These are phyloP conservation scores for Sugiyamaella pinicola DNA, from an alignment of 1,139 yeast species.

Conservation along the genomic window DNA sequence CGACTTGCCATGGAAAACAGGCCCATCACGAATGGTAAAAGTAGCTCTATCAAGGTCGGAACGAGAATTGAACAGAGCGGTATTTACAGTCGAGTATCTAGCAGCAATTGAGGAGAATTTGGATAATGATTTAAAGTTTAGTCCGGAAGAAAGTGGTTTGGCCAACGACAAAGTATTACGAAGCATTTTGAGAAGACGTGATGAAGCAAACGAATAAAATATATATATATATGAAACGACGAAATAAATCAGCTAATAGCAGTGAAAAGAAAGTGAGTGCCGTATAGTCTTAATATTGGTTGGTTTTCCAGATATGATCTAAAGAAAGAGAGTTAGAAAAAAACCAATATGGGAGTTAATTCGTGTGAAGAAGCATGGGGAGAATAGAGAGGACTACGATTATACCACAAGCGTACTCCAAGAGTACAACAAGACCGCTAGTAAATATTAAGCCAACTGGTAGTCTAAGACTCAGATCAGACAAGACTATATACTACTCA, in stretches of 20 bases:
- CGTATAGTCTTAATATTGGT: conserved; percentile 37
- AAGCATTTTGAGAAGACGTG: conserved; percentile 17
- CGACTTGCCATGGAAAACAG: conserved; percentile 87
- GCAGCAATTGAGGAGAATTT: background rate
- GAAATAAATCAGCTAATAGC: background rate
- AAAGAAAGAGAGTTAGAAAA: conserved; percentile 28
- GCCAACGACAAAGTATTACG: conserved; percentile 22
- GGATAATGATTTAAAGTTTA: conserved; percentile 1
- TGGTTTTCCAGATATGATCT: conserved; percentile 57
- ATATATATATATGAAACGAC: background rate
- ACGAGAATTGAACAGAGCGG: conserved; percentile 13
- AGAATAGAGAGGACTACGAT: too few species aligned
- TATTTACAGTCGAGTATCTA: conserved; percentile 7
- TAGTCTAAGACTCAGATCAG: too few species aligned
- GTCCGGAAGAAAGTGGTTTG: conserved; percentile 11
- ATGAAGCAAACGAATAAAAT: conserved; percentile 3
- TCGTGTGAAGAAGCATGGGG: too few species aligned
- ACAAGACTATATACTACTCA: too few species aligned
- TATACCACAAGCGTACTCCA: too few species aligned
- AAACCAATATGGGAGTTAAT: too few species aligned
- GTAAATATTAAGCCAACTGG: too few species aligned
- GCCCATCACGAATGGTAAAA: conserved; percentile 88
- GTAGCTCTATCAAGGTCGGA: conserved; percentile 55
- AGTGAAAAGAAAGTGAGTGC: conserved; percentile 13
- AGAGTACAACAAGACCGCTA: too few species aligned